Base-by-base conservation (phyloP, 2,329 filamentous ascomycete genomes). In the Orbilia brochopaga region DNA sequence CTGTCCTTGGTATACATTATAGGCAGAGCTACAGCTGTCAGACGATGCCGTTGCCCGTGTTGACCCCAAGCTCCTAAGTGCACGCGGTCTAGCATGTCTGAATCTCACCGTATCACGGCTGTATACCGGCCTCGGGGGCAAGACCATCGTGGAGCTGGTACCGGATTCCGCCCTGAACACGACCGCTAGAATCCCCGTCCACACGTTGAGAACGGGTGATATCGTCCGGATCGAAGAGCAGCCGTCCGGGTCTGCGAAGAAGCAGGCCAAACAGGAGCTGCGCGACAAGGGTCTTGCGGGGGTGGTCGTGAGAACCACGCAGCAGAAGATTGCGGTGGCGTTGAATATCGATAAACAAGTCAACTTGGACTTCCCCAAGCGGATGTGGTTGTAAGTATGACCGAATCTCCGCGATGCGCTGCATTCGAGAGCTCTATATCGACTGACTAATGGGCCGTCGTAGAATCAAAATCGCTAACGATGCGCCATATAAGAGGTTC, bases 101-200 rank as follows among this genome's bases (percentile, higher is more conserved):
- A 93, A 92, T 79, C 85, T 97, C 7, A 81, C 85, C 32, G 82
- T 96, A 35, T 82, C 85, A 10, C 88, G 89, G 17, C 90, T 90
- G 78, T 88, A 92, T 30, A 99, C 94, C 0, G 94, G 94, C 0
- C 83, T 97, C 40, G 94, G 92, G 15, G 94, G 94, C n/a, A 90
- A 91, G 74, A 91, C 90, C 0, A 89, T 99, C 1, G 82, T 97
- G 2, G 92, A 97, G 79, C 86, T 99, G 4, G 82, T 81, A 1
- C 79, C 81, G 0, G 93, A 97, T 77, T 81, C 85, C n/a, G 90
- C 91, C 0, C 85, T 88, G 1, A 74, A 73, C 11, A 57, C 73
- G 27, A 70, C 74, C 4, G 74, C 75, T 13, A 85, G 87, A 73
- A 81, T 93, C 19, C 87, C 88, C 0, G 88, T 91, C 78, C 90